Evolutionary conservation across 129 eudicot species (phyloP).

Genomic region (Silybum marianum): DNA sequence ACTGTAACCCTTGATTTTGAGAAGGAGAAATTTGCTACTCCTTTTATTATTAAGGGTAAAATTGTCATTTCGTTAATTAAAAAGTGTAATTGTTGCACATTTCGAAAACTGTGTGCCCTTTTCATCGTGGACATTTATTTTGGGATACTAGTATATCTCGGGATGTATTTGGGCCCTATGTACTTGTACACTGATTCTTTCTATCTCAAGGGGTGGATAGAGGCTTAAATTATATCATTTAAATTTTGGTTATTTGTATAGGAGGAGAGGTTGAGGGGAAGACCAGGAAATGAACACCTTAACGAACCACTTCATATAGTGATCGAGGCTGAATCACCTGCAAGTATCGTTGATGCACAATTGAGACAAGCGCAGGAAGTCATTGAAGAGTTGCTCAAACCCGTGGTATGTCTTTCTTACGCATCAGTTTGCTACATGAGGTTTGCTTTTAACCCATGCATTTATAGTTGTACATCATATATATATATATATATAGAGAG

Average conservation of each 20-base stretch:
- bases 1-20: no score
- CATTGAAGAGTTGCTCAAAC: slow-evolving; percentile 59
- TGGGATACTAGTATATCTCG: no score
- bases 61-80: background rate
- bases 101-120: background rate
- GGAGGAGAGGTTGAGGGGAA: slow-evolving; percentile 71
- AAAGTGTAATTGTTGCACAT: background rate
- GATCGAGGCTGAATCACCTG: slow-evolving; percentile 66
- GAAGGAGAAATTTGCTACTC: no score
- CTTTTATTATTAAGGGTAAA: background rate
- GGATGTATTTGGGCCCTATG: no score
- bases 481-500: no score
- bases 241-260: slow-evolving; percentile 14
- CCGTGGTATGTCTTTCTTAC: slow-evolving; percentile 49
- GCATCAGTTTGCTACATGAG: background rate
- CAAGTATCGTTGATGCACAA: slow-evolving; percentile 44
- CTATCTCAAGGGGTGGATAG: background rate
- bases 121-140: no score
- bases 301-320: slow-evolving; percentile 68
- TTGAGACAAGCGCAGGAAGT: slow-evolving; percentile 58
- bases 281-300: slow-evolving; percentile 62
- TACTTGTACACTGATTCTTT: background rate
- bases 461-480: no score
- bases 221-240: background rate
- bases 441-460: background rate